A percentile compares a stretch with the other conserved stretches of the same genome.
Conservation (phyloP, 345 rosid species). For the Raphanus raphanistrum region DNA sequence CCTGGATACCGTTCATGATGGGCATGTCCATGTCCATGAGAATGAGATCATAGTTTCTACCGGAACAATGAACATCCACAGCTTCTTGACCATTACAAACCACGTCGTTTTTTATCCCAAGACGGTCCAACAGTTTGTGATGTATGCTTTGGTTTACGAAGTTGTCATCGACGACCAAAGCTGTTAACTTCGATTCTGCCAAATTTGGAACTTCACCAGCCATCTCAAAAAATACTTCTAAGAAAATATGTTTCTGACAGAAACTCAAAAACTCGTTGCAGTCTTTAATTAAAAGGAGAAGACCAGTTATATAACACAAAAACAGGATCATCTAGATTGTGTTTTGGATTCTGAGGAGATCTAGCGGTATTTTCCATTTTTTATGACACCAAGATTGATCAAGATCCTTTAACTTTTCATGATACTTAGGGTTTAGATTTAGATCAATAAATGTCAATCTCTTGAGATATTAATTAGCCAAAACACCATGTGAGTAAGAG, state of each 20-base stretch:
- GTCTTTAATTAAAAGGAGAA: conserved; percentile 11
- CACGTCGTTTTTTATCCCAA: background rate
- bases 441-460: conserved; percentile 5
- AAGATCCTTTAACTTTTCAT: conserved; percentile 15
- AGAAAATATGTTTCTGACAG: background rate
- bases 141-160: background rate
- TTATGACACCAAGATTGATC: background rate
- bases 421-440: conserved; percentile 21
- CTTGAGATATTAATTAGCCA: conserved; percentile 18
- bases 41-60: background rate
- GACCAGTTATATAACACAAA: conserved; percentile 3
- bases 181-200: background rate
- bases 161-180: background rate
- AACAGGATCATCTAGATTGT: conserved; percentile 24
- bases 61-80: background rate
- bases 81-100: background rate
- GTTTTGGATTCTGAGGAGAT: conserved; percentile 32
- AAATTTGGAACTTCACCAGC: background rate
- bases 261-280: conserved; percentile 5
- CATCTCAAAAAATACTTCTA: background rate
- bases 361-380: conserved; percentile 3
- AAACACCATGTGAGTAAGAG: background rate
- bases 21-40: background rate
- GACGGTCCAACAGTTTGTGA: background rate
- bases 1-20: background rate